These are phyloP conservation scores for Cryptosporidium felis DNA, from an alignment of 169 alveolate species.

Conservation along the genomic window DNA sequence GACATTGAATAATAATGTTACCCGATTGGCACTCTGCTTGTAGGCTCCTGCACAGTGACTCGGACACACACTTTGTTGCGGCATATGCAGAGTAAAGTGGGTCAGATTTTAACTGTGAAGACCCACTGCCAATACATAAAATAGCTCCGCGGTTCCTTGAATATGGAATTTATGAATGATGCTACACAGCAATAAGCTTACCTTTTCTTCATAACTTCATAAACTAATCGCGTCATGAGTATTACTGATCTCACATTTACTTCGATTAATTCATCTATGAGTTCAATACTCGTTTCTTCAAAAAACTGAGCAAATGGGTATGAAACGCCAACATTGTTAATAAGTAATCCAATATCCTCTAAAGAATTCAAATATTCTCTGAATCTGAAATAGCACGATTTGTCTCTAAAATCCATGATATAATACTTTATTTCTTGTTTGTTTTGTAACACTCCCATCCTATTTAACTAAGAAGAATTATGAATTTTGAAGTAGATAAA, in stretches of 20 bases:
- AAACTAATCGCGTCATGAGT: constrained; percentile 74
- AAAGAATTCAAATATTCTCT: background rate
- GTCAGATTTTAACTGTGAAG: constrained; percentile 71
- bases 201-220: constrained; percentile 62
- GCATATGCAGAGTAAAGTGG: constrained; percentile 76
- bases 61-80: constrained; percentile 73
- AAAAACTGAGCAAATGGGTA: constrained; percentile 78
- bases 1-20: constrained; percentile 76
- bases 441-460: background rate
- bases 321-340: constrained; percentile 80
- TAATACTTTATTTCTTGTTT: constrained; percentile 35
- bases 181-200: no score
- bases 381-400: background rate
- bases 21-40: constrained; percentile 72
- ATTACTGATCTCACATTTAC: constrained; percentile 74
- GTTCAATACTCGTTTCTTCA: constrained; percentile 73
- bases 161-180: background rate
- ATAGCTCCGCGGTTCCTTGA: constrained; percentile 71
- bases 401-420: constrained; percentile 35
- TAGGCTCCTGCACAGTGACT: constrained; percentile 72
- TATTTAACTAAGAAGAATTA: background rate
- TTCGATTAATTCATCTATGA: constrained; percentile 75
- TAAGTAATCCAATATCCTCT: constrained; percentile 74
- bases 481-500: background rate
- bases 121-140: constrained; percentile 75